These are phyloP conservation scores for Solanum paucissectum DNA, from an alignment of 257 asterid species.

Conservation along the genomic window DNA sequence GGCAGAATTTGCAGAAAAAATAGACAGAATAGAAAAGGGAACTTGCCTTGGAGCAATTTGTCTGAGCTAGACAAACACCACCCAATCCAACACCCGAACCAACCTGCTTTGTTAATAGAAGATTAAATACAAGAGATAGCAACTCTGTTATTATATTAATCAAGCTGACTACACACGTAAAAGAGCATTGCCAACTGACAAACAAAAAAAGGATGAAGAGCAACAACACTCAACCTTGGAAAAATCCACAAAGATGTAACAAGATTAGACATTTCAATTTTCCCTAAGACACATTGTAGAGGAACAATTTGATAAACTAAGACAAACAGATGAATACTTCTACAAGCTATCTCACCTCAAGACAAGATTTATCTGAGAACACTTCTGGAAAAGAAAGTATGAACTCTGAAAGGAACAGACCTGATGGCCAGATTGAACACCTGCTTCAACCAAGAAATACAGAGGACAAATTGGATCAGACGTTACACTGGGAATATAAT, in stretches of 20 bases:
- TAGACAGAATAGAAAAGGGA: neutral
- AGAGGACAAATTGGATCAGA: neutral
- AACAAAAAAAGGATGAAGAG: neutral
- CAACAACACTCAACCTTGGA: neutral
- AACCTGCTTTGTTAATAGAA: slow-evolving; percentile 27
- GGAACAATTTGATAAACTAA: neutral
- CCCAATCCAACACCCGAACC: slow-evolving; percentile 95
- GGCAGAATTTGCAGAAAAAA: neutral
- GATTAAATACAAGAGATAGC: slow-evolving; percentile 2
- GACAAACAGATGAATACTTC: neutral
- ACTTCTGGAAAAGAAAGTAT: slow-evolving; percentile 79
- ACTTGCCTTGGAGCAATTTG: slow-evolving; percentile 70
- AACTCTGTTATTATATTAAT: neutral
- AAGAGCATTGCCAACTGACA: neutral
- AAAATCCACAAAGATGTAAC: neutral
- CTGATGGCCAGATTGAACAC: slow-evolving; percentile 95
- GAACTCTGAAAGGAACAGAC: slow-evolving; percentile 89
- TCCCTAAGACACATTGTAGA: neutral
- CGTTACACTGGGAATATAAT: neutral
- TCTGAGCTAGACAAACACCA: slow-evolving; percentile 72
- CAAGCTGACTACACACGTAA: neutral
- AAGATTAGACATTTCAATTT: neutral
- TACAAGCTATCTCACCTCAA: slow-evolving; percentile 61
- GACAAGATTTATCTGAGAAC: slow-evolving; percentile 63
- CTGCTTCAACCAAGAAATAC: slow-evolving; percentile 24